Base-by-base conservation (phyloP, 352 stramenopile genomes). In the Globisporangium parvum region DNA sequence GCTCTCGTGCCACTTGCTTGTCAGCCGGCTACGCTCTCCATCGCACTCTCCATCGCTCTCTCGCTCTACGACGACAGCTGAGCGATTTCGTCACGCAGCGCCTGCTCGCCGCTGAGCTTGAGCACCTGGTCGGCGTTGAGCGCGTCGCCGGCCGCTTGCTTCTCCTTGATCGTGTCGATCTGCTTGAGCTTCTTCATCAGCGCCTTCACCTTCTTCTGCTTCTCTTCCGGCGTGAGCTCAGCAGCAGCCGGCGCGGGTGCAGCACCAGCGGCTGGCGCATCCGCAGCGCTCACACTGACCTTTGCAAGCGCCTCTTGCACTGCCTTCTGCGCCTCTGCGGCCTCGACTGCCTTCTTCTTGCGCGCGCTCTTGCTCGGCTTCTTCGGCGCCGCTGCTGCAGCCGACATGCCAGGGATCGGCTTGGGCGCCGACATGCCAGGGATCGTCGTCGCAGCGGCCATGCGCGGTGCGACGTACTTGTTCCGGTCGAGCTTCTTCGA, bases 181-280 rank as follows among this genome's bases (percentile, higher is more conserved):
- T 94, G 85, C 70, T 94, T 94, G 51, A 94, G 70, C 63, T 93
- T 94, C 69, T 94, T 94, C 59, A 79, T 69, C 56, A 94, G 61
- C 10, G 63, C 66, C 70, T 94, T 94, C 52, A 85, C 66, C 58
- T 91, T 91, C 67, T 94, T 94, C 51, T 87, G 78, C 62, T 91
- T 93, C 60, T 93, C 81, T 42, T 91, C 81, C 4, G 70, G 53
- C 26, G 79, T 88, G 52, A 93, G 59, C 28, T 71, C 69, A 21
- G 63, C 62, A 20, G 67, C 35, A 10, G n/a, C n/a, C n/a, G 51
- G 52, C 6, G 63, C 40, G 24, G 61, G 20, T 12, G 48, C 10
- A n/a, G 41, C 41, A 23, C 17, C 42, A 37, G 37, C 46, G 28
- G 50, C 50, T 40, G 56, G 39, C 11, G 35, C 57, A 47, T 21